Conservation (phyloP, 108 stramenopile genomes). For the Conticribra weissflogii region DNA sequence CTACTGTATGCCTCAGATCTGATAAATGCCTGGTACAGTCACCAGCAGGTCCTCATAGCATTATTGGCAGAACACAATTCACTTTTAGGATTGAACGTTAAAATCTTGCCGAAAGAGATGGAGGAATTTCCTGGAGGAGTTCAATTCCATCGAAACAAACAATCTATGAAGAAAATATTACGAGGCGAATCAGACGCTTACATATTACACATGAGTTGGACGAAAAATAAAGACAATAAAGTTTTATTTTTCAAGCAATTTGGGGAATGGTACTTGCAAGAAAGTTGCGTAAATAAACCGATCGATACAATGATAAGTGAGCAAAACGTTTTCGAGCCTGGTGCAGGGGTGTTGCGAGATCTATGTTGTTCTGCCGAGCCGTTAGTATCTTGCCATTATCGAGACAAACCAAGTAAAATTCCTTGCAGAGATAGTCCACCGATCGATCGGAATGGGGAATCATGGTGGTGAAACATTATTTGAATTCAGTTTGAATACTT, state of each 20-base stretch:
- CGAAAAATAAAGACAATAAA: conserved; percentile 83
- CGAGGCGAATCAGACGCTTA: conserved; percentile 30
- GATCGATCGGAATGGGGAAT: conserved; percentile 52
- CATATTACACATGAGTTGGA: conserved; percentile 87
- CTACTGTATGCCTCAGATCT: conserved; percentile 63
- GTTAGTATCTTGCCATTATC: conserved; percentile 67
- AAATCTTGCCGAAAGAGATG: conserved; percentile 61
- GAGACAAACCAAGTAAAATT: conserved; percentile 78
- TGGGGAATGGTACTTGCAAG: conserved; percentile 76
- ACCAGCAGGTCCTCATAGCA: conserved; percentile 71
- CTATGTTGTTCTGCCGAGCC: conserved; percentile 76
- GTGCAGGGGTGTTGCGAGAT: conserved; percentile 25
- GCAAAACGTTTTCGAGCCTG: neutral
- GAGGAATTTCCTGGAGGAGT: conserved; percentile 62
- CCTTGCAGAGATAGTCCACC: conserved; percentile 67
- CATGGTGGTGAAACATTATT: conserved; percentile 31
- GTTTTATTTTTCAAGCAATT: conserved; percentile 73
- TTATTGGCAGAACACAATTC: conserved; percentile 72
- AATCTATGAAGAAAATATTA: conserved; percentile 52
- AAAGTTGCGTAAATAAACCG: conserved; percentile 51
- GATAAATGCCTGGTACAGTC: conserved; percentile 59
- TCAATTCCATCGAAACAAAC: conserved; percentile 47
- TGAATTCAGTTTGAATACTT: neutral
- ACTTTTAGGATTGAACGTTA: conserved; percentile 72
- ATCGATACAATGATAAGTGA: conserved; percentile 21